Evolutionary conservation across 345 rosid species (phyloP), one percentile per base, ranked within the genome.

Genomic region (Balakata baccata): DNA sequence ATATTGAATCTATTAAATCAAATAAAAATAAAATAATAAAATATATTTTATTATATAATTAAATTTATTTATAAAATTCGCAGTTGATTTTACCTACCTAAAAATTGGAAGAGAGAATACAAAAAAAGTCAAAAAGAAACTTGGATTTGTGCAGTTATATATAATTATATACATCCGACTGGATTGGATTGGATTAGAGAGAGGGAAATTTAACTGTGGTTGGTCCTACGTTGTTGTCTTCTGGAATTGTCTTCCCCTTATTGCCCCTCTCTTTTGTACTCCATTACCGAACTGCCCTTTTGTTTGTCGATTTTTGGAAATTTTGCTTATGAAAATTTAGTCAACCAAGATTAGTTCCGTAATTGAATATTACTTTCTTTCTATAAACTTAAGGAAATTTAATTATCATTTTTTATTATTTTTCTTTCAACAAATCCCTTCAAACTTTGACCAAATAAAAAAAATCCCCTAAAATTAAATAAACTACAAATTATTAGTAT

Each of bases 151-250:
- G 34, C 34, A 29, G 1, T 60, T 6, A 60, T 25, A 17, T n/a
- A 18, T 16, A 20, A 57, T n/a, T 57, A 11, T 34, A 61, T 6
- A 52, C 7, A 22, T 66, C 12, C 0, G 0, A 23, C 1, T 29
- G 34, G 34, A 46, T 50, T 10, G 1, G 7, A 46, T 52, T 16
- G 12, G 41, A n/a, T 64, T 25, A 77, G 73, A 67, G 69, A 67
- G 70, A 73, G 66, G n/a, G 45, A 41, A 72, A 73, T 68, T 73
- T 61, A 70, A 81, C 77, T 76, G 65, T 49, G 72, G 77, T 79
- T 72, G 83, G 69, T 79, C 88, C 82, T 79, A 80, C 86, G 87
- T 85, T 85, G 71, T 80, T 14, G 20, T 76, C 77, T 53, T 37
- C 8, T 5, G 9, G 20, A 41, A 23, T 50, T 65, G 2, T 29